phyloP scores from a whole-genome alignment of 805 yeast genomes.

The Saturnispora diversa region DNA sequence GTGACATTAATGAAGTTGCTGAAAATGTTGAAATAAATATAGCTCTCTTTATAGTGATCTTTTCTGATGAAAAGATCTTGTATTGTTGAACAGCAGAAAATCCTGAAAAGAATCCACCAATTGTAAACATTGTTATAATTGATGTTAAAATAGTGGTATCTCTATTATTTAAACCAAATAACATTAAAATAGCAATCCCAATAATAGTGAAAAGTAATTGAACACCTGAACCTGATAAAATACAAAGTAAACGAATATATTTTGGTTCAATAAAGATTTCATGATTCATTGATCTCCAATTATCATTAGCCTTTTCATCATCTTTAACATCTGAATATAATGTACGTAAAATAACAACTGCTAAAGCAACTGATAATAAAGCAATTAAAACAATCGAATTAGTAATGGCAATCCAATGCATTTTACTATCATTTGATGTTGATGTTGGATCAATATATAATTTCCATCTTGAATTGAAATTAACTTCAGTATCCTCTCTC shows the following conservation, averaged over 20 bases:
- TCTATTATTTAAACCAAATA: constrained; percentile 36
- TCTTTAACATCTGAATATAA: constrained; percentile 39
- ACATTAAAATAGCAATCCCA: constrained; percentile 51
- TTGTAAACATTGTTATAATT: constrained; percentile 50
- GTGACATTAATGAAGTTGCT: constrained; percentile 42
- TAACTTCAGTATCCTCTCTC: constrained; percentile 67
- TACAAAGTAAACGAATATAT: constrained; percentile 40
- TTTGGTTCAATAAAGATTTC: constrained; percentile 51
- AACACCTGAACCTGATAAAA: constrained; percentile 64
- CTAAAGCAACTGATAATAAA: constrained; percentile 56
- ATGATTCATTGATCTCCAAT: constrained; percentile 18
- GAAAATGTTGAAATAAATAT: constrained; percentile 33
- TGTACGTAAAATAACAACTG: constrained; percentile 50
- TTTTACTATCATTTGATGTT: constrained; percentile 41
- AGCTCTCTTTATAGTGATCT: constrained; percentile 30
- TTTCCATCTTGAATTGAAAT: constrained; percentile 67
- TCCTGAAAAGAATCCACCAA: constrained; percentile 71
- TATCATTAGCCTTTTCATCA: constrained; percentile 8
- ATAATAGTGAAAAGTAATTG: constrained; percentile 60
- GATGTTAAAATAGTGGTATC: constrained; percentile 46
- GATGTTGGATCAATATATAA: constrained; percentile 36
- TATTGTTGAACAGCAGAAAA: constrained; percentile 58
- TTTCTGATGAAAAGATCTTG: constrained; percentile 41
- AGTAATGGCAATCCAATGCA: constrained; percentile 73
- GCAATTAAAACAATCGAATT: constrained; percentile 62